Evolutionary conservation across 2,329 filamentous ascomycete species (phyloP), one percentile per base, ranked within the genome.

Genomic region (Neoscytalidium dimidiatum): DNA sequence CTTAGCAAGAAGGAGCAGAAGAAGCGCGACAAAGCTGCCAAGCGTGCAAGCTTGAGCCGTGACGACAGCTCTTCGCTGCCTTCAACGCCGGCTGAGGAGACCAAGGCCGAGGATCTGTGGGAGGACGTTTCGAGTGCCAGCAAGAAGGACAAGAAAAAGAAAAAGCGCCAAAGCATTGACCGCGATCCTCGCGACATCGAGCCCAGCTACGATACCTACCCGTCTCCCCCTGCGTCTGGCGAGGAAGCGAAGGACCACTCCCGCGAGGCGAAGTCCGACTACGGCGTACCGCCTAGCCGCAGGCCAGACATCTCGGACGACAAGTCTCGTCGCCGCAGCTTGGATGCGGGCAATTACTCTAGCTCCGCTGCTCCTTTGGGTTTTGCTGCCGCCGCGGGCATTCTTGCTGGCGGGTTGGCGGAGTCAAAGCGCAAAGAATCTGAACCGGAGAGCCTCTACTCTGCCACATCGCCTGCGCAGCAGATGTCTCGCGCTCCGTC

Each of bases 151-250:
- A 75, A 73, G 64, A 74, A 72, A 63, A 71, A 71, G 9, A 76
- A 74, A 64, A 71, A 71, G 19, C 14, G 70, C 70, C 63, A 69
- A 51, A 66, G 69, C 69, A 69, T 72, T 8, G 78, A 79, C 38
- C 74, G 73, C 48, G 78, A 80, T 65, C 67, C 68, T 14, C 66
- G 69, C 17, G 73, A 72, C 44, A 65, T 69, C 26, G 72, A 72
- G 48, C 68, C 71, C 29, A 29, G 14, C 2, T 49, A 23, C n/a
- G n/a, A n/a, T 60, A 11, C 46, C 2, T 56, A 52, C 5, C 44
- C 33, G 21, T 21, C 51, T n/a, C n/a, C n/a, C n/a, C n/a, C n/a
- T 23, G 13, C 51, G 7, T 6, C 53, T 31, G 23, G 17, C 4
- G 51, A 64, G n/a, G 52, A 65, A 53, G 52, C 35, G 4, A 48